Evolutionary conservation across 2,329 filamentous ascomycete species (phyloP).

Genomic region (Davidsoniella eucalypti): DNA sequence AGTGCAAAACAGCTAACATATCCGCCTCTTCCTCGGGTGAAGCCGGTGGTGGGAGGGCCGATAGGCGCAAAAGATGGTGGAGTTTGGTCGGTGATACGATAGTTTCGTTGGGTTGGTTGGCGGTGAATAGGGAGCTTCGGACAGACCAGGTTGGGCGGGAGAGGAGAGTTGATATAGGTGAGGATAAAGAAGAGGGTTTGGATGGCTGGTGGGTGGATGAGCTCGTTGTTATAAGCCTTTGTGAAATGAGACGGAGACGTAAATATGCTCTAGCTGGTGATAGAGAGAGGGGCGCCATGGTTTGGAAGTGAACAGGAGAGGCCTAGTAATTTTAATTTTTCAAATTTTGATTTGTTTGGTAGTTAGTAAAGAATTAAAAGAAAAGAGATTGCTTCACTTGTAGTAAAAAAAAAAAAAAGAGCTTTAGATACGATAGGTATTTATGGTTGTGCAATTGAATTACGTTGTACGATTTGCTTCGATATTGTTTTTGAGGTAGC

Average conservation of each 20-base stretch:
- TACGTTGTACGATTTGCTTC: too few relatives aligned
- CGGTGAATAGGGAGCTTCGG: constrained; percentile 25
- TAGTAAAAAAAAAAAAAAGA: too few relatives aligned
- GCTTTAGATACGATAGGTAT: too few relatives aligned
- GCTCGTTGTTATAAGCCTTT: not conserved
- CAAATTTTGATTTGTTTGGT: too few relatives aligned
- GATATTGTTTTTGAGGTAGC: too few relatives aligned
- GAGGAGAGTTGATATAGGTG: constrained; percentile 32
- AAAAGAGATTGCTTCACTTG: not conserved
- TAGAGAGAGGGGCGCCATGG: not conserved
- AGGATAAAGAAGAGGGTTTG: constrained; percentile 9
- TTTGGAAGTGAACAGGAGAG: not conserved
- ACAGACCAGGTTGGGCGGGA: constrained; percentile 62
- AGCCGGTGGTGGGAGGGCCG: constrained; percentile 62
- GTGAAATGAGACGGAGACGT: constrained; percentile 15
- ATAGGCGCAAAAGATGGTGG: constrained; percentile 73
- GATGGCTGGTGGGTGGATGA: not conserved
- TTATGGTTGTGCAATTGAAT: too few relatives aligned
- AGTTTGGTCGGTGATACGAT: constrained; percentile 33
- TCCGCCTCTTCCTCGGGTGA: constrained; percentile 43
- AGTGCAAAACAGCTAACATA: constrained; percentile 59
- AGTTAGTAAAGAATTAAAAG: too few relatives aligned
- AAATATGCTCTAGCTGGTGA: constrained; percentile 16
- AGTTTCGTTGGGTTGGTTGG: constrained; percentile 24
- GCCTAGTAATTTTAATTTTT: too few relatives aligned